Conservation (phyloP, 2,329 filamentous ascomycete species). For the Verticillium nonalfalfae region DNA sequence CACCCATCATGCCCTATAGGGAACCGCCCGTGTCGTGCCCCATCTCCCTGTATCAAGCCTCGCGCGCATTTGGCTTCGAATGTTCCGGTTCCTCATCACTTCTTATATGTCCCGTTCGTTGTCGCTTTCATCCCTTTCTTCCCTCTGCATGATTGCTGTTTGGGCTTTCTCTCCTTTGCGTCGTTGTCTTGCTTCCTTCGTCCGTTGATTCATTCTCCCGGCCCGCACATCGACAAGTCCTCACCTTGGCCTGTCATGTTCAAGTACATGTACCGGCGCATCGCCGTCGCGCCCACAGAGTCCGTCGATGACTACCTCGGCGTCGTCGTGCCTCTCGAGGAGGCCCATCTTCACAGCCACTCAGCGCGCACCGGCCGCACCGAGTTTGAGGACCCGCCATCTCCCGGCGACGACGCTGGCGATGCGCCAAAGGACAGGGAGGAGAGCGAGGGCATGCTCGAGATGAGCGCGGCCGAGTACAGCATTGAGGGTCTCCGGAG, state of each 20-base stretch:
- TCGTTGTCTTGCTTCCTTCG: not conserved
- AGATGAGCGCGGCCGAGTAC: slow-evolving; percentile 49
- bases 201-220: not conserved
- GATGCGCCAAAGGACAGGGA: slow-evolving; percentile 25
- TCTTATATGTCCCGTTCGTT: not conserved
- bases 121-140: not conserved
- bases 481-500: slow-evolving; percentile 64
- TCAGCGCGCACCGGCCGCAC: slow-evolving; percentile 38
- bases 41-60: not conserved
- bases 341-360: slow-evolving; percentile 51
- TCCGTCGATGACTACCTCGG: slow-evolving; percentile 44
- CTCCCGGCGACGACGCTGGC: slow-evolving; percentile 30
- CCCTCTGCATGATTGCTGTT: not conserved
- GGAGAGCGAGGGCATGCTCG: slow-evolving; percentile 43
- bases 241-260: not conserved
- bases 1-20: not conserved
- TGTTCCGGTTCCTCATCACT: not conserved
- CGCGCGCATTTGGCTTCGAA: not conserved
- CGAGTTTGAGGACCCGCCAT: slow-evolving; percentile 32
- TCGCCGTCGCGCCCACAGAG: slow-evolving; percentile 19
- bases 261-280: slow-evolving; percentile 4
- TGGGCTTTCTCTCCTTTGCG: not conserved
- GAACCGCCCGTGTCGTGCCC: not conserved
- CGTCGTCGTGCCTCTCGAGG: slow-evolving; percentile 45
- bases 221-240: not conserved